Percentiles rank a stretch among this genome's conserved stretches.
phyloP scores from a whole-genome alignment of 768 basidiomycete genomes.

The Crucibulum laeve region DNA sequence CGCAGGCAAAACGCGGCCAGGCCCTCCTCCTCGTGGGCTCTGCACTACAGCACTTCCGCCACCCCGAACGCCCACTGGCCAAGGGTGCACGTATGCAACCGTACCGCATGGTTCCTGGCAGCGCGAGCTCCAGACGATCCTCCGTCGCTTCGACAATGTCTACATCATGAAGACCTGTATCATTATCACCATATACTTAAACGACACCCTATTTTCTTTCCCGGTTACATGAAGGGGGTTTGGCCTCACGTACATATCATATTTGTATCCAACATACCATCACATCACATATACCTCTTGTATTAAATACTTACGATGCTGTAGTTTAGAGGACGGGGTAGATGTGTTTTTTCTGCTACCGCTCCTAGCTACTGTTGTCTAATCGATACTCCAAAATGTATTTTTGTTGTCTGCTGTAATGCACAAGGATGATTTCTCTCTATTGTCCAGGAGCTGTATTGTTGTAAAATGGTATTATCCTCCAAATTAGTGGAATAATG shows the following conservation, averaged over 20 bases:
- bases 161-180: too few relatives aligned
- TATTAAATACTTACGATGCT: conserved; percentile 1
- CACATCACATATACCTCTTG: conserved; percentile 1
- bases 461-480: background rate
- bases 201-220: background rate
- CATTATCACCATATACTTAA: too few relatives aligned
- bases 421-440: background rate
- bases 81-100: conserved; percentile 47
- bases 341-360: background rate
- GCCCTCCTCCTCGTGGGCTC: conserved; percentile 44
- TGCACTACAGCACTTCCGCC: conserved; percentile 37
- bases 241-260: background rate
- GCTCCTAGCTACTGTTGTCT: background rate
- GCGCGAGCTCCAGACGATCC: conserved; percentile 1
- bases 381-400: background rate
- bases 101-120: conserved; percentile 39
- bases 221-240: background rate
- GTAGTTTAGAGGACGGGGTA: background rate
- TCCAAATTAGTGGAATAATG: background rate
- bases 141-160: conserved; percentile 2
- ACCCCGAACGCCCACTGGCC: conserved; percentile 30
- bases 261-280: conserved; percentile 4
- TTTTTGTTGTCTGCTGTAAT: background rate
- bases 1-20: conserved; percentile 14
- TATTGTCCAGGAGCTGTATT: too few relatives aligned